Base-by-base conservation (phyloP, 2,329 filamentous ascomycete species). In the Phoma sp. region DNA sequence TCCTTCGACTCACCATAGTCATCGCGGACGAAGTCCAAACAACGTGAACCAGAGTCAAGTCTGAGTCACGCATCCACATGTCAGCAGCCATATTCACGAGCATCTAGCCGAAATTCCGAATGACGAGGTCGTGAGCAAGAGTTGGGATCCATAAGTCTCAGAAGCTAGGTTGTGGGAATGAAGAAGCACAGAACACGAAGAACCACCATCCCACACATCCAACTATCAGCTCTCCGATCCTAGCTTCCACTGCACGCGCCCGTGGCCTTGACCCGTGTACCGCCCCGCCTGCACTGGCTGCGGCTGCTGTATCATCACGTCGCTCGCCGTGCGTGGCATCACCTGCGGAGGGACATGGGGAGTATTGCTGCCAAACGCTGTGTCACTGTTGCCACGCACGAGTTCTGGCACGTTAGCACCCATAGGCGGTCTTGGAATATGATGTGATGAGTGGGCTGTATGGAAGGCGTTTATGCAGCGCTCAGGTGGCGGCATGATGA, bases 171-270 rank as follows among this genome's bases (percentile, higher is more conserved):
- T n/a, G 29, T 22, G 17, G 8, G 19, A 33, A 21, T 24, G 13
- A 19, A 9, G 12, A 25, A 21, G 17, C 17, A n/a, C 33, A 41
- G 9, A 10, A 29, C 12, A 41, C 6, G 17, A 17, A n/a, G 22
- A 3, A n/a, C 31, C 7, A 33, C 27, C 41, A 6, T 17, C 9
- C 8, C 21, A 9, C 9, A 17, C 12, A 6, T n/a, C 29, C 21
- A 21, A n/a, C 31, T 9, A n/a, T 54, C 40, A 69, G 17, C 64
- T 60, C 50, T 75, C 72, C 21, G 69, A 72, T 9, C 72, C 71
- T 51, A 75, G 57, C 43, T 70, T 69, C 72, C 72, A 75, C 55
- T 71, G 63, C 47, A 74, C 67, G n/a, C 66, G 62, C 7, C 67
- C 66, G 39, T 60, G 55, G n/a, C 53, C 49, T 43, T 46, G 38